Conservation (phyloP, 345 rosid genomes). For the Salix suchowensis region DNA sequence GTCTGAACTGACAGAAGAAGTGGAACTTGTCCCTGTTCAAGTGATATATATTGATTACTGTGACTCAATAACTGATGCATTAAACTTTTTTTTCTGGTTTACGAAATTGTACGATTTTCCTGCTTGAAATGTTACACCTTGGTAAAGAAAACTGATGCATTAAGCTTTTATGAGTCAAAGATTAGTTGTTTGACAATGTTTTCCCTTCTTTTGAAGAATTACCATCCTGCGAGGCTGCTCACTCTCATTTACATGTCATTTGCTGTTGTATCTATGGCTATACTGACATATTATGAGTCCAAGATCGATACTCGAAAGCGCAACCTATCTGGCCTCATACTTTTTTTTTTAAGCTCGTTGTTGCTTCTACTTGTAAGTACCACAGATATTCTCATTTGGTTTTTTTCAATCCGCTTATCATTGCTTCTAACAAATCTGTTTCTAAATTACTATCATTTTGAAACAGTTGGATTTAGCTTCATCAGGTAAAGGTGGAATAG, state of each 20-base stretch:
- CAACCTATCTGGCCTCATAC: constrained; percentile 53
- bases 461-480: constrained; percentile 69
- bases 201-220: constrained; percentile 39
- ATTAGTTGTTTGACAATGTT: neutral
- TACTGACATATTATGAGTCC: constrained; percentile 64
- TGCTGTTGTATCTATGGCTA: constrained; percentile 56
- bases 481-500: constrained; percentile 64
- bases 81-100: too few relatives aligned
- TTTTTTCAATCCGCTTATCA: neutral
- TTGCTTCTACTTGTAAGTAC: constrained; percentile 70
- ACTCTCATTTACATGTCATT: constrained; percentile 78
- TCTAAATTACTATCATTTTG: neutral
- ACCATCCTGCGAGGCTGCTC: constrained; percentile 87
- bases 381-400: neutral
- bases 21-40: neutral
- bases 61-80: too few relatives aligned
- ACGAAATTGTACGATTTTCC: neutral
- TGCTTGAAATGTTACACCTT: neutral
- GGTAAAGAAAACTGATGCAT: neutral
- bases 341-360: constrained; percentile 55
- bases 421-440: neutral
- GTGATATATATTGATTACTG: neutral
- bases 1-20: neutral
- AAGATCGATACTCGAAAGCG: constrained; percentile 63
- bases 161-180: neutral